These are phyloP conservation scores for Kentomonas sorsogonicus DNA, from an alignment of 208 protist species.

Conservation along the genomic window DNA sequence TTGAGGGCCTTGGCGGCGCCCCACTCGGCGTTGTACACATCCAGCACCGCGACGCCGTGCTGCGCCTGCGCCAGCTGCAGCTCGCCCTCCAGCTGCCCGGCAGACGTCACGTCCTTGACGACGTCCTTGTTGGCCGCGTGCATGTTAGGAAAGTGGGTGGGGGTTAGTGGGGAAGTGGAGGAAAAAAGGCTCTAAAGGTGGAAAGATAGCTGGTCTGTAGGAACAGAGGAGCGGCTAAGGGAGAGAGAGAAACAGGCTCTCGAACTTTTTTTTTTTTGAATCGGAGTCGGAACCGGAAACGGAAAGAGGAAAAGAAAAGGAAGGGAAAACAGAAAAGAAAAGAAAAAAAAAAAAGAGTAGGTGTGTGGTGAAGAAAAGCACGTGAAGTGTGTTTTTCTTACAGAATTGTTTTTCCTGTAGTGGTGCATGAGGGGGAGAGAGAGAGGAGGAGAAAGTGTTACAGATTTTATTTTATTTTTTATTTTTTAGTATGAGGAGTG, in stretches of 20 bases:
- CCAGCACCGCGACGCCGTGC: slow-evolving; percentile 79
- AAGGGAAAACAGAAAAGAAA: slow-evolving; percentile 7
- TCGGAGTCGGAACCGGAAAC: background rate
- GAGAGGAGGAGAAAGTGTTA: background rate
- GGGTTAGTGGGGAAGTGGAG: background rate
- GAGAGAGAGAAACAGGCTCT: no score
- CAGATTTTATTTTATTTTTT: slow-evolving; percentile 10
- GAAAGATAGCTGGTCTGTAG: no score
- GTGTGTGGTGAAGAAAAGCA: background rate
- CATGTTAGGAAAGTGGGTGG: background rate
- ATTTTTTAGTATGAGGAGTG: background rate
- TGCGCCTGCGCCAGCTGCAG: slow-evolving; percentile 73
- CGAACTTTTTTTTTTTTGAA: background rate
- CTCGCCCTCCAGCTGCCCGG: slow-evolving; percentile 68
- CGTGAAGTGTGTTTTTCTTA: no score
- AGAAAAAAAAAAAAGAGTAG: background rate
- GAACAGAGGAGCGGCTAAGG: no score
- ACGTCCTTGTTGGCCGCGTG: slow-evolving; percentile 58
- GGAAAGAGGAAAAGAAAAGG: slow-evolving; percentile 8
- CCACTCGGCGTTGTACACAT: slow-evolving; percentile 87
- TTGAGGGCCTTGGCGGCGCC: slow-evolving; percentile 76
- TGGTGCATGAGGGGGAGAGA: slow-evolving; percentile 2
- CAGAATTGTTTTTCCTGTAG: no score
- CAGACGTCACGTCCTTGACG: slow-evolving; percentile 69
- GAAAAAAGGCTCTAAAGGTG: no score